Evolutionary conservation across 306 rosid genomes (phyloP), one percentile per base, ranked within the genome.

Genomic region (Rosa lucieae): DNA sequence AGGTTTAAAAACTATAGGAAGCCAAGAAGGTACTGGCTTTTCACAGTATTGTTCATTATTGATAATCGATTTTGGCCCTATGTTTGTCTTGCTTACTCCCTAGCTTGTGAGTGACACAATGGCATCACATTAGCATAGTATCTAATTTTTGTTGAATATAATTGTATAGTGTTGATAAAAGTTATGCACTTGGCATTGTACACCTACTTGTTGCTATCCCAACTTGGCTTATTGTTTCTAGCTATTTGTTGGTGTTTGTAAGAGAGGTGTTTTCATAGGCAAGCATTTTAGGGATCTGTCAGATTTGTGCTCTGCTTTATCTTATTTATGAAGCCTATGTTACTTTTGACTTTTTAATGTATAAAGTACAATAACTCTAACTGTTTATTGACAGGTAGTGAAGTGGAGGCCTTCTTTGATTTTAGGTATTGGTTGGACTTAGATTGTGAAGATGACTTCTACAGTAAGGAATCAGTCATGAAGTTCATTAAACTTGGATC

Each of bases 401-500:
- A 82, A 72, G 98, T 91, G 63, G 98, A 94, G 74, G 49, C 88
- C n/a, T 94, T 84, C 88, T 94, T 89, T 59, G 99, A 94, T 82
- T 84, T 97, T 11, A 87, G 83, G 79, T 85, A 85, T 35, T 94
- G 99, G 97, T 84, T 94, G 82, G 99, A 94, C 76, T 94, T 97
- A 0, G 99, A 94, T 72, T 84, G 93, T 32, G 99, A 95, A 48
- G 97, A 90, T 68, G 98, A 95, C 82, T 95, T 93, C 82, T 85
- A 80, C 18, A 95, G 99, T 77, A 74, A 76, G 79, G 84, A 67
- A 67, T 78, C 49, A 85, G 73, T 55, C 92, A 94, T 94, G 99
- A 94, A 94, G 97, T 94, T 94, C 80, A 94, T 94, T 97, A 94
- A 94, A 83, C 95, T 94, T 35, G 99, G 99, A 87, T 92, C 97